phyloP scores from a whole-genome alignment of 106 monocot species.

The Narthecium ossifragum region DNA sequence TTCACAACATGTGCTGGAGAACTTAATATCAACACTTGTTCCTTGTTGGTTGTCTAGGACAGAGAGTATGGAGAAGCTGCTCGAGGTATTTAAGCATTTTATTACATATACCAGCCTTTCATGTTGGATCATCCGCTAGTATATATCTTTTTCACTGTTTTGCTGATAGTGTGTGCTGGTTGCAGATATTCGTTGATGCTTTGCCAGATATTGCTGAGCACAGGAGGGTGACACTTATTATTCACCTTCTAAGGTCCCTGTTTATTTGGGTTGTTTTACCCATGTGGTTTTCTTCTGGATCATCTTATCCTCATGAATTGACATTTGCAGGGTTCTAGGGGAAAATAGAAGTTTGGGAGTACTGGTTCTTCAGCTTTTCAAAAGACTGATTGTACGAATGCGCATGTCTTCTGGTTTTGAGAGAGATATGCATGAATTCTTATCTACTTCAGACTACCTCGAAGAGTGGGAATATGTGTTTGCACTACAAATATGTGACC shows the following conservation, averaged over 20 bases:
- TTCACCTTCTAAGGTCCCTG: constrained; percentile 55
- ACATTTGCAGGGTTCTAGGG: constrained; percentile 64
- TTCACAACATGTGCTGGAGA: constrained; percentile 77
- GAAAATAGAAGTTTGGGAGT: constrained; percentile 56
- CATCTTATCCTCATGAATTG: too few species aligned
- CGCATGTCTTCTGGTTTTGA: constrained; percentile 12
- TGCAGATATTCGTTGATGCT: constrained; percentile 74
- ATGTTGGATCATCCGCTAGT: too few species aligned
- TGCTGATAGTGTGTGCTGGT: not conserved
- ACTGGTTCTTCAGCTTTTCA: constrained; percentile 51
- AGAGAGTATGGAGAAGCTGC: constrained; percentile 47
- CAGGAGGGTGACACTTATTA: constrained; percentile 50
- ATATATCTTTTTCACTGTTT: constrained; percentile 3
- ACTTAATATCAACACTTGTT: constrained; percentile 65
- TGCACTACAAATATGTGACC: constrained; percentile 49
- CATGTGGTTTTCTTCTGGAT: too few species aligned
- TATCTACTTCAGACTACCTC: not conserved
- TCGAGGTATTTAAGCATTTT: constrained; percentile 62
- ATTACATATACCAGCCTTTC: too few species aligned
- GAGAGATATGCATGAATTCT: constrained; percentile 6
- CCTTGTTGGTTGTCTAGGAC: constrained; percentile 76
- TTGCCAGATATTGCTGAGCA: constrained; percentile 68
- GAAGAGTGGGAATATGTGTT: constrained; percentile 74
- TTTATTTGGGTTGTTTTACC: too few species aligned
- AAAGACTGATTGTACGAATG: constrained; percentile 29